Conservation (phyloP, 1,284 basidiomycete species). For the Fomitopsis schrenkii region DNA sequence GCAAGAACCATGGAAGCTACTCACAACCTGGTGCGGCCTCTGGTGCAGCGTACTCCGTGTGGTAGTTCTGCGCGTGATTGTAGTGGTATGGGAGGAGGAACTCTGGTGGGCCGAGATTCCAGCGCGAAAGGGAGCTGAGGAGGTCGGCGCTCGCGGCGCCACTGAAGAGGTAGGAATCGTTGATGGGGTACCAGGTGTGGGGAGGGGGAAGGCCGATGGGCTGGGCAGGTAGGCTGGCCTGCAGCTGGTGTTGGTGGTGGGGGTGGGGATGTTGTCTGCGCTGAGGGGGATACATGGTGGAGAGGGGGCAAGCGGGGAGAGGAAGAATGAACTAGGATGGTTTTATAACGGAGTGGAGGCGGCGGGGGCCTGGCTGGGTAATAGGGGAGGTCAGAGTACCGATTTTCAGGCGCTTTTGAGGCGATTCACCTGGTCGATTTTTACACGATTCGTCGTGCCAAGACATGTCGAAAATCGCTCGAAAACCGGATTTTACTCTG, state of each 20-base stretch:
- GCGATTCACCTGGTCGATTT: too few relatives aligned
- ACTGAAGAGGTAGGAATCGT: slow-evolving; percentile 18
- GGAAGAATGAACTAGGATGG: neutral
- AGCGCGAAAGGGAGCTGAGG: slow-evolving; percentile 9
- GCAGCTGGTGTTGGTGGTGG: neutral
- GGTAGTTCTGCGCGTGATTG: slow-evolving; percentile 2
- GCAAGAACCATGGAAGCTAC: slow-evolving; percentile 3
- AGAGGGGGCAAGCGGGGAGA: neutral
- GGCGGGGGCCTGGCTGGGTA: slow-evolving; percentile 1
- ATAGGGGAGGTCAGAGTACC: too few relatives aligned
- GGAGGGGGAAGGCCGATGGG: slow-evolving; percentile 4
- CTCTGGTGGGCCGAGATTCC: slow-evolving; percentile 17
- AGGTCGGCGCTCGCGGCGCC: slow-evolving; percentile 14
- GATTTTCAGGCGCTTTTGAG: too few relatives aligned
- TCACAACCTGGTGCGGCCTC: slow-evolving; percentile 13
- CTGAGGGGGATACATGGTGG: neutral
- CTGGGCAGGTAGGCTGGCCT: slow-evolving; percentile 3
- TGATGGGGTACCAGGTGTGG: slow-evolving; percentile 6
- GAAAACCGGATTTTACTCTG: too few relatives aligned
- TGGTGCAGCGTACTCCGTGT: neutral
- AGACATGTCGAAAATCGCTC: too few relatives aligned
- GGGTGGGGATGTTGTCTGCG: neutral
- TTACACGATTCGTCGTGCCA: too few relatives aligned
- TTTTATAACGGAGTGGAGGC: neutral
- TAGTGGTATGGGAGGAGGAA: slow-evolving; percentile 21